A percentile compares a stretch with the other conserved stretches of the same genome.
These are phyloP conservation scores for Endocalyx cinctus DNA, from an alignment of 2,329 filamentous ascomycete genomes.

Conservation along the genomic window DNA sequence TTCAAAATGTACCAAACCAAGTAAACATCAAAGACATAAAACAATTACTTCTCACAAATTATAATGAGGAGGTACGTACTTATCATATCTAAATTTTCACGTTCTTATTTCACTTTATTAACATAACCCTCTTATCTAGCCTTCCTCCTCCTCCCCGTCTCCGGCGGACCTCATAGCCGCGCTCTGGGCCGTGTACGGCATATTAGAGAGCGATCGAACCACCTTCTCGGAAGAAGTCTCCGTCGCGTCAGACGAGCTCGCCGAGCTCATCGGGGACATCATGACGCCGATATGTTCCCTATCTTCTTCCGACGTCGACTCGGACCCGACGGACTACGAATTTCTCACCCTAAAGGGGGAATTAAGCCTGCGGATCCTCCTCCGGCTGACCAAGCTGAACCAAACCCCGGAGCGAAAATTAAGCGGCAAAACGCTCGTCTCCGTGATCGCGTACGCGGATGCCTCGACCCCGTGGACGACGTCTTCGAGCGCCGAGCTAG, in stretches of 20 bases:
- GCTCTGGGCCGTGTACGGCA: constrained; percentile 11
- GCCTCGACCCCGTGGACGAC: constrained; percentile 21
- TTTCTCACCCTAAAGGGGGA: constrained; percentile 15
- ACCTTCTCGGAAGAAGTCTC: constrained; percentile 17
- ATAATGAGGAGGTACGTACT: constrained; percentile 8
- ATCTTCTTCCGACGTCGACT: constrained; percentile 18
- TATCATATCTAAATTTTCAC: neutral
- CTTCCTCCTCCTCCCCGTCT: too few relatives aligned
- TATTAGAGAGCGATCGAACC: constrained; percentile 5
- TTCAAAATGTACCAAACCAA: constrained; percentile 7
- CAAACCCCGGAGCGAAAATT: constrained; percentile 9
- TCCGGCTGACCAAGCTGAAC: constrained; percentile 14
- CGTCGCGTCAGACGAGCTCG: constrained; percentile 11
- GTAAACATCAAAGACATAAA: constrained; percentile 6
- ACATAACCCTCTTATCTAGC: too few relatives aligned
- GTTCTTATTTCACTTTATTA: too few relatives aligned
- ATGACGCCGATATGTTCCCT: constrained; percentile 17
- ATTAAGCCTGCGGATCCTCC: constrained; percentile 20
- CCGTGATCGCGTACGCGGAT: constrained; percentile 24
- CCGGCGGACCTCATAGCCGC: constrained; percentile 9
- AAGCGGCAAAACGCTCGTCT: constrained; percentile 22
- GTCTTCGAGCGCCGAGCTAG: constrained; percentile 5
- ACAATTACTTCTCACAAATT: constrained; percentile 1
- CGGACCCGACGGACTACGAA: constrained; percentile 19
- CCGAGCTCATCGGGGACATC: constrained; percentile 27